These are phyloP conservation scores for Schwanniomyces yamadae DNA, from an alignment of 805 yeast genomes.

Conservation along the genomic window DNA sequence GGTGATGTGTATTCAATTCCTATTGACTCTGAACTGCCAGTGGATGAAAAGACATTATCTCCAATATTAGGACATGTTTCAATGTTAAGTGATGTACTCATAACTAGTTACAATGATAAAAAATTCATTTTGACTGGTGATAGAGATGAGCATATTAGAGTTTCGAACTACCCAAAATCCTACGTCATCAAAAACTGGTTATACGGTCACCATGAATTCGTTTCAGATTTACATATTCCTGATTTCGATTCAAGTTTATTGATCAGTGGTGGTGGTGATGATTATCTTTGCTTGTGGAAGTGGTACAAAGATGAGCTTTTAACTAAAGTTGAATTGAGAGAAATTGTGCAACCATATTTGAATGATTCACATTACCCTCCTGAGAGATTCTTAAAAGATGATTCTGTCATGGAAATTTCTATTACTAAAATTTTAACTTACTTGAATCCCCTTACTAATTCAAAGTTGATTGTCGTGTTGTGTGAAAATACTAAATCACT, in stretches of 20 bases:
- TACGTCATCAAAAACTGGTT: conserved; percentile 78
- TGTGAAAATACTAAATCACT: conserved; percentile 53
- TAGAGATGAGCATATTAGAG: conserved; percentile 92
- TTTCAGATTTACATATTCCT: conserved; percentile 64
- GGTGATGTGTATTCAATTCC: conserved; percentile 84
- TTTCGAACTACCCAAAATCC: conserved; percentile 76
- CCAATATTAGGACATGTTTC: conserved; percentile 96
- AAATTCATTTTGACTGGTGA: conserved; percentile 74
- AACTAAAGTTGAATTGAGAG: conserved; percentile 48
- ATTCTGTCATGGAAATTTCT: conserved; percentile 52
- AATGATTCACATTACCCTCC: conserved; percentile 63
- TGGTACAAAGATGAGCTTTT: conserved; percentile 57
- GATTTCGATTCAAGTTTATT: conserved; percentile 49
- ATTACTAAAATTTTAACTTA: conserved; percentile 46
- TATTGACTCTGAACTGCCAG: conserved; percentile 34
- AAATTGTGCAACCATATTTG: conserved; percentile 40
- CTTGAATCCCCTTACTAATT: conserved; percentile 10
- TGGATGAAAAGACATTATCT: conserved; percentile 42
- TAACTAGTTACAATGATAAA: conserved; percentile 39
- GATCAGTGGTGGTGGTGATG: conserved; percentile 92
- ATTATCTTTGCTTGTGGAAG: conserved; percentile 69
- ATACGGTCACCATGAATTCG: conserved; percentile 84
- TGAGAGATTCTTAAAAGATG: conserved; percentile 54
- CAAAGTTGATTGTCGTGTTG: conserved; percentile 40
- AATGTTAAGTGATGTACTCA: conserved; percentile 78